phyloP scores from a whole-genome alignment of 139 green algal species.

The Mychonastes homosphaera region DNA sequence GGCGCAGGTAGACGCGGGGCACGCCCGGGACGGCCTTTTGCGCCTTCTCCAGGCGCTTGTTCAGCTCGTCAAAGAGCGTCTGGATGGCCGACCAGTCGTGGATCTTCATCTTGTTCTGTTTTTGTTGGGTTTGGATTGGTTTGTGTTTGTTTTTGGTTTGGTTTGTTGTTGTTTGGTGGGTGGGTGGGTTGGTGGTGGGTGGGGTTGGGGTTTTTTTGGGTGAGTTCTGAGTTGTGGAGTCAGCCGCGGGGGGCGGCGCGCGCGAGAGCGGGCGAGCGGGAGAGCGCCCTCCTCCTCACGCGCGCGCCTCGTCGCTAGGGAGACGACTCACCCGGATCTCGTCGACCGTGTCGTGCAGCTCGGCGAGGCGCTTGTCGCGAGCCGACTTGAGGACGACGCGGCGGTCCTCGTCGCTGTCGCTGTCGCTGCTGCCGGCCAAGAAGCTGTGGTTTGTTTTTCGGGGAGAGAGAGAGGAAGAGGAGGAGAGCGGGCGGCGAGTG shows the following conservation, averaged over 20 bases:
- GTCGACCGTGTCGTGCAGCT: slow-evolving; percentile 65
- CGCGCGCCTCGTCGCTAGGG: neutral
- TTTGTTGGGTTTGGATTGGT: neutral
- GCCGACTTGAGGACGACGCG: slow-evolving; percentile 66
- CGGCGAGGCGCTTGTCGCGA: slow-evolving; percentile 79
- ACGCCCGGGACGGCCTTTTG: slow-evolving; percentile 33
- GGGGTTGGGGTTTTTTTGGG: neutral
- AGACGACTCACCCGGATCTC: slow-evolving; percentile 65
- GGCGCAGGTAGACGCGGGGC: slow-evolving; percentile 76
- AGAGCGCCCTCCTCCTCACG: neutral
- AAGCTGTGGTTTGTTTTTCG: slow-evolving; percentile 48
- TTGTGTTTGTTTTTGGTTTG: neutral
- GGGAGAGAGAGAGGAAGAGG: too few relatives aligned
- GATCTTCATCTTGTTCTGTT: slow-evolving; percentile 95
- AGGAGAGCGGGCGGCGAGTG: too few relatives aligned
- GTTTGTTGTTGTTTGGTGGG: neutral
- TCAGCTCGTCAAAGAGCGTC: slow-evolving; percentile 91
- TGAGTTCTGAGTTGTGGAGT: too few relatives aligned
- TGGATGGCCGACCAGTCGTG: slow-evolving; percentile 94
- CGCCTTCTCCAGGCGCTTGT: slow-evolving; percentile 93
- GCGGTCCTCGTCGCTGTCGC: slow-evolving; percentile 65
- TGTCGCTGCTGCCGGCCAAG: slow-evolving; percentile 57
- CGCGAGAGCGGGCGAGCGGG: too few relatives aligned
- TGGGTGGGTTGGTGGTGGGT: neutral
- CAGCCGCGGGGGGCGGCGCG: too few relatives aligned